phyloP scores from a whole-genome alignment of 768 basidiomycete genomes.

The Fistulinella prunicolor region DNA sequence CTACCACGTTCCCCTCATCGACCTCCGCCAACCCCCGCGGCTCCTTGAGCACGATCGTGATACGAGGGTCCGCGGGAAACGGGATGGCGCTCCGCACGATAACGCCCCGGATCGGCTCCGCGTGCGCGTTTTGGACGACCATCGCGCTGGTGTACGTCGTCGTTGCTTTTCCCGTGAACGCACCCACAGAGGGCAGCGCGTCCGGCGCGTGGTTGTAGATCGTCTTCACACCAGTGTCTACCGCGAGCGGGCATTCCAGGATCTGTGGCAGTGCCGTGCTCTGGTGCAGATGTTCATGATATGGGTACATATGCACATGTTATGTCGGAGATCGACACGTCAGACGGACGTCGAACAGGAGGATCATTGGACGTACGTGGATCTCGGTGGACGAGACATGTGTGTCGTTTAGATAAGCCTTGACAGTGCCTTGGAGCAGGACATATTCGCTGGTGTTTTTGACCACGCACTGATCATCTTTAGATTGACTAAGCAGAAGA shows the following conservation, averaged over 20 bases:
- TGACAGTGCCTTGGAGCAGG: conserved; percentile 27
- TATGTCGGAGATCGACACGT: background rate
- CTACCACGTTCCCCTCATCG: conserved; percentile 8
- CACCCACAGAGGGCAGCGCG: conserved; percentile 5
- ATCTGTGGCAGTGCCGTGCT: conserved; percentile 13
- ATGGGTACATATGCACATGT: too few species aligned
- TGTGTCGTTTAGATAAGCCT: conserved; percentile 27
- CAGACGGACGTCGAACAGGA: background rate
- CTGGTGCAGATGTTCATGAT: background rate
- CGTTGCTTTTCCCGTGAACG: conserved; percentile 7
- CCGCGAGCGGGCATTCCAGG: conserved; percentile 19
- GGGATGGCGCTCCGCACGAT: conserved; percentile 29
- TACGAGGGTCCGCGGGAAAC: conserved; percentile 23
- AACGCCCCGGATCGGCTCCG: conserved; percentile 5
- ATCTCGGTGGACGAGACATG: conserved; percentile 27
- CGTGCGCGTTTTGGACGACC: conserved; percentile 16
- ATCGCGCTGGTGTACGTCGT: conserved; percentile 19
- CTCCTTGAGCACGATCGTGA: conserved; percentile 28
- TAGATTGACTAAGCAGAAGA: background rate
- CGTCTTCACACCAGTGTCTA: conserved; percentile 15
- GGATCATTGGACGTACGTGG: conserved; percentile 8
- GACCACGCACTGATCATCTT: conserved; percentile 18
- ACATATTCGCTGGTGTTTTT: conserved; percentile 26
- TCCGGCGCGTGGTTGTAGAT: conserved; percentile 13
- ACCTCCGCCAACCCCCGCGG: conserved; percentile 24